Conservation (phyloP, 176 grass and related monocot genomes). For the Triticum timopheevii region DNA sequence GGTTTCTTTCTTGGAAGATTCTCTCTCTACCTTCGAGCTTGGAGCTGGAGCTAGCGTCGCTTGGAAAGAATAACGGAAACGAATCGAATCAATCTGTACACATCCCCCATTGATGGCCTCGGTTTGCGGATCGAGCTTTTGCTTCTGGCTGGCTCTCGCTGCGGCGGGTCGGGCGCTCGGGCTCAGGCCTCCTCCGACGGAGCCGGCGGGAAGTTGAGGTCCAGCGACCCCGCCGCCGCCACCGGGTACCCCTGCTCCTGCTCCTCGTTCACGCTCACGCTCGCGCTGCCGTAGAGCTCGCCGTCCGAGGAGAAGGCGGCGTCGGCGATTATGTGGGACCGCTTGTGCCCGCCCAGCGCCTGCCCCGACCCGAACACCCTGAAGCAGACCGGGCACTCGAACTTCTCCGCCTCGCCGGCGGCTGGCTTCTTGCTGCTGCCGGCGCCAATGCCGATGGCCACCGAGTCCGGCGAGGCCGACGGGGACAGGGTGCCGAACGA, state of each 20-base stretch:
- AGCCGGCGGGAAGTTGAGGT: slow-evolving; percentile 73
- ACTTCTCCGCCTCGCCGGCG: neutral
- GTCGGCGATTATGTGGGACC: slow-evolving; percentile 37
- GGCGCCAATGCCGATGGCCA: slow-evolving; percentile 15
- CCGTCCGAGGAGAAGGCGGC: slow-evolving; percentile 6
- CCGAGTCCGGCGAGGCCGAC: slow-evolving; percentile 36
- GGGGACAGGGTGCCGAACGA: slow-evolving; percentile 27
- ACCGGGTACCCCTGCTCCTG: slow-evolving; percentile 12
- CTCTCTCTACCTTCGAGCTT: neutral
- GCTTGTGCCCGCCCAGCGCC: slow-evolving; percentile 55
- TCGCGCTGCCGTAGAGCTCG: slow-evolving; percentile 13
- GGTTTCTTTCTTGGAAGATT: neutral
- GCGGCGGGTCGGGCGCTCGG: neutral
- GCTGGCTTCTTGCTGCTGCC: slow-evolving; percentile 24
- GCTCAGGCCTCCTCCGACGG: slow-evolving; percentile 37
- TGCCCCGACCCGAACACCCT: slow-evolving; percentile 53
- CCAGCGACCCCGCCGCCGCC: slow-evolving; percentile 27
- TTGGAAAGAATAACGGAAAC: slow-evolving; percentile 43
- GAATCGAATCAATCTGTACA: slow-evolving; percentile 58
- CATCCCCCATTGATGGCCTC: slow-evolving; percentile 28
- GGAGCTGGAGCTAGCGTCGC: neutral
- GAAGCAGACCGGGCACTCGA: slow-evolving; percentile 51
- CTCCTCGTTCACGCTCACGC: slow-evolving; percentile 4
- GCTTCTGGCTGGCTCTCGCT: too few species aligned
- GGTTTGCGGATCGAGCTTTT: slow-evolving; percentile 40